phyloP scores from a whole-genome alignment of 371 early-diverging fungal species.

The Chytridium lagenaria region DNA sequence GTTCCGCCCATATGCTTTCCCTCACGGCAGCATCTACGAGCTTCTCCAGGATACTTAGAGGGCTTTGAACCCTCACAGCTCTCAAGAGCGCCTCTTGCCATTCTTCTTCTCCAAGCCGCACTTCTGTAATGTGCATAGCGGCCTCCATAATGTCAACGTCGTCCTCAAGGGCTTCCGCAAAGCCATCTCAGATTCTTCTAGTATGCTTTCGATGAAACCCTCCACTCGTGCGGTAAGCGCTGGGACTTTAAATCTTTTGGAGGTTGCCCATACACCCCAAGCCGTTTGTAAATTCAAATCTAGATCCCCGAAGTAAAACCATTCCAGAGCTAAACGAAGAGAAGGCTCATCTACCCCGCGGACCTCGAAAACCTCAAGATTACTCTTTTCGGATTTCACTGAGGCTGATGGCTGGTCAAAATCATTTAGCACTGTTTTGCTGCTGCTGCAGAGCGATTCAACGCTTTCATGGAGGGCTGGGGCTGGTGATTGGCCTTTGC shows the following conservation, averaged over 20 bases:
- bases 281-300: slow-evolving; percentile 12
- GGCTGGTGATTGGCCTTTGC: background rate
- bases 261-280: slow-evolving; percentile 18
- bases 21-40: slow-evolving; percentile 23
- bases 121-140: background rate
- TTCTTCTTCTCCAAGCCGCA: background rate
- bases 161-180: background rate
- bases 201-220: background rate
- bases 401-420: too few relatives aligned
- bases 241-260: background rate
- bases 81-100: slow-evolving; percentile 22
- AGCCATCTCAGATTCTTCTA: background rate
- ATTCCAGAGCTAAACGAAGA: slow-evolving; percentile 34
- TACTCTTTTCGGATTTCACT: too few relatives aligned
- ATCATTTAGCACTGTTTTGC: too few relatives aligned
- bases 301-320: slow-evolving; percentile 31
- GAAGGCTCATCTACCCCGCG: background rate
- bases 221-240: slow-evolving; percentile 10
- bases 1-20: background rate
- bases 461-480: background rate
- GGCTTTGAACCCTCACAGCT: slow-evolving; percentile 16
- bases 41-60: background rate
- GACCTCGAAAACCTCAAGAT: too few relatives aligned
- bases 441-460: background rate
- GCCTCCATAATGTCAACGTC: background rate